Conservation (phyloP, 1,284 basidiomycete species). For the Papiliotrema terrestris region DNA sequence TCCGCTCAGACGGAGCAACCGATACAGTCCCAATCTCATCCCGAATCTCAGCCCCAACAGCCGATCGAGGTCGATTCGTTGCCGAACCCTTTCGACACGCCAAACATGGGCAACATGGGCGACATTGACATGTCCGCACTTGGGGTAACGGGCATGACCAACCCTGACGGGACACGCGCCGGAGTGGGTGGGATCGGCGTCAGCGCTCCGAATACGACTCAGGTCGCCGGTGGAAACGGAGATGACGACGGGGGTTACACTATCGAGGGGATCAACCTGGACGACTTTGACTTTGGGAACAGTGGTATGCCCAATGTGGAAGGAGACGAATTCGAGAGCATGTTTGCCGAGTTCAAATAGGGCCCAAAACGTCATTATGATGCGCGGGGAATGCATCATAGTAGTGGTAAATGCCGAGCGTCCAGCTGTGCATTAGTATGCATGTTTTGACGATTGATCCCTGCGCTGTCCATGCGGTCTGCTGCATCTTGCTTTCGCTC, state of each 20-base stretch:
- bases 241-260: conserved; percentile 5
- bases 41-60: conserved; percentile 4
- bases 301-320: conserved; percentile 28
- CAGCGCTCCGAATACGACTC: too few species aligned
- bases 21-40: background rate
- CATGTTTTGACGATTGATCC: too few species aligned
- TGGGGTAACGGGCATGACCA: background rate
- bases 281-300: conserved; percentile 35
- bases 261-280: conserved; percentile 27
- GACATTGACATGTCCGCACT: background rate
- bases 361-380: background rate
- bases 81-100: background rate
- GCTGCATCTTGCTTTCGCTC: too few species aligned
- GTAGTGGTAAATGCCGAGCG: too few species aligned
- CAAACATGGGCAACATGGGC: conserved; percentile 2
- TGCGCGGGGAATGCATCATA: too few species aligned
- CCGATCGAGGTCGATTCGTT: background rate
- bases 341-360: conserved; percentile 21
- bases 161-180: background rate
- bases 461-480: too few species aligned
- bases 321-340: conserved; percentile 30
- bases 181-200: too few species aligned
- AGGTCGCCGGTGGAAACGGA: too few species aligned
- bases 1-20: background rate
- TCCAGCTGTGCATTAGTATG: too few species aligned